Base-by-base conservation (phyloP, 371 early-diverging fungal species). In the Lichtheimia corymbifera region DNA sequence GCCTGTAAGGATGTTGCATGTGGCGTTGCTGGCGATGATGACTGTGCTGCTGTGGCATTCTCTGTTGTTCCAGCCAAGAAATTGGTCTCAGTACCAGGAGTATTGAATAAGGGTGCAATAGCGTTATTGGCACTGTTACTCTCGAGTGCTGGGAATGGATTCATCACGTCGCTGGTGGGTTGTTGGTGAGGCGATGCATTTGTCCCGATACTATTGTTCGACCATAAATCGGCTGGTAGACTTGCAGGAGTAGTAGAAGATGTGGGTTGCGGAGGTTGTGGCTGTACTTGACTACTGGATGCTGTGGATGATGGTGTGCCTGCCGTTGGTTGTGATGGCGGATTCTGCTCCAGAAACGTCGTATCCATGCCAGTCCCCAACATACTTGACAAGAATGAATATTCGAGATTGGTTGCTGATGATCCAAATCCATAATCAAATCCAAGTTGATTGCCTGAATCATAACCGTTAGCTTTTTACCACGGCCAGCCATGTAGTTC, bases 331-430 rank as follows among this genome's bases (percentile, higher is more conserved):
- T 22, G 27, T 40, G 20, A 20, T 54, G 40, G 17, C 5, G 27
- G 43, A 40, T 62, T 44, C 52, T 51, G 58, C 49, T 69, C 40
- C 49, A 64, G 24, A 24, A 54, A 55, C 9, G 56, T 49, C 2
- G 35, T 40, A 12, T 63, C 63, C 54, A 42, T 51, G 45, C 72
- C 60, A 59, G 73, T 80, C 15, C 70, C 77, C 50, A 94, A 78
- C 94, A 95, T 94, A 63, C 82, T 92, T 13, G 92, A 91, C 17
- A 94, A 74, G 41, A 94, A 87, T 5, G 91, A 85, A 64, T 93
- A 93, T 70, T 96, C 95, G n/a, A 92, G 84, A 69, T 91, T 93
- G 63, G 91, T 78, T 15, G 91, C 82, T 50, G 91, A 93, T 2
- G 94, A 94, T 53, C 91, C 92, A 78, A 95, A 95, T 49, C 83